Evolutionary conservation across 768 basidiomycete species (phyloP).

Genomic region (Tubosaeta sp.): DNA sequence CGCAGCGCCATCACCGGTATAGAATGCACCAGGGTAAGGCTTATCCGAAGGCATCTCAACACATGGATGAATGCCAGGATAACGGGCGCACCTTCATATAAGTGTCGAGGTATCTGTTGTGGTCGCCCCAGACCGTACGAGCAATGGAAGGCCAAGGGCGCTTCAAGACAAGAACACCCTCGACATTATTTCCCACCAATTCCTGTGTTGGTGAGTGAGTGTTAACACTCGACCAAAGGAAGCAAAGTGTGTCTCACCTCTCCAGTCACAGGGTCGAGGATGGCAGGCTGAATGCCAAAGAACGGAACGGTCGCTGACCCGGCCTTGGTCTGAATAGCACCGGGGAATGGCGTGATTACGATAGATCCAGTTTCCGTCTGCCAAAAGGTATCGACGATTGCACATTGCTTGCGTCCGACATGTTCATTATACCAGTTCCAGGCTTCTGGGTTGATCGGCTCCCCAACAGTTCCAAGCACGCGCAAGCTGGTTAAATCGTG

Average conservation of each 20-base stretch:
- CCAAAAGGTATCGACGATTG: conserved; percentile 94
- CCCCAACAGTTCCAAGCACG: conserved; percentile 90
- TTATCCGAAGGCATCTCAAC: conserved; percentile 30
- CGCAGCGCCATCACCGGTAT: conserved; percentile 96
- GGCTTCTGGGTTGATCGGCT: conserved; percentile 98
- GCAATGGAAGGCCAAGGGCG: conserved; percentile 95
- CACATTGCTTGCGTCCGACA: conserved; percentile 83
- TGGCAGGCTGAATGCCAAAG: conserved; percentile 88
- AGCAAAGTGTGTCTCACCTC: conserved; percentile 35
- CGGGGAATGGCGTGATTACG: conserved; percentile 92
- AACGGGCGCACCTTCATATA: conserved; percentile 52
- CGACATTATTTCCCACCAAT: conserved; percentile 75
- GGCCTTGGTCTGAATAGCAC: conserved; percentile 93
- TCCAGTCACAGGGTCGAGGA: conserved; percentile 83
- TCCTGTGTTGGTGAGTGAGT: conserved; percentile 34
- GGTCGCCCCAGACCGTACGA: conserved; percentile 87
- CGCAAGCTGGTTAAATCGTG: conserved; percentile 81
- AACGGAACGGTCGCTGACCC: conserved; percentile 97
- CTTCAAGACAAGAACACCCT: conserved; percentile 85
- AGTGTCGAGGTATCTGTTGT: conserved; percentile 77
- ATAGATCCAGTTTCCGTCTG: conserved; percentile 99
- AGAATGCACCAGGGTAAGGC: conserved; percentile 89
- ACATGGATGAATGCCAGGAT: conserved; percentile 32
- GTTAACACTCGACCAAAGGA: neutral
- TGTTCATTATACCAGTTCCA: conserved; percentile 99